A percentile compares a stretch with the other conserved stretches of the same genome.
phyloP scores from a whole-genome alignment of 2,329 filamentous ascomycete genomes.

The Byssochlamys sp. region DNA sequence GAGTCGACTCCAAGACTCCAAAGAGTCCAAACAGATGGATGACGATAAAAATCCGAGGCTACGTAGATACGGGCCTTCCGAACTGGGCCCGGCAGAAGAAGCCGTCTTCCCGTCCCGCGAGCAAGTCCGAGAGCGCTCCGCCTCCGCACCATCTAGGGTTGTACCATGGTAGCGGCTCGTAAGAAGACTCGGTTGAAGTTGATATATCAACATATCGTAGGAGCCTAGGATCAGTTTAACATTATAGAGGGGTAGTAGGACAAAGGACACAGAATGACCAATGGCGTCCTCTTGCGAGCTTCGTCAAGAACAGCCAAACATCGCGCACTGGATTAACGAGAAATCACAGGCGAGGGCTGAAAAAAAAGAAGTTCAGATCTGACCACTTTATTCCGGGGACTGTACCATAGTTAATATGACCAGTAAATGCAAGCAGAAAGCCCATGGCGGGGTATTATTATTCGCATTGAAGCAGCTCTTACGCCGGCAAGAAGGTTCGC shows the following conservation, averaged over 20 bases:
- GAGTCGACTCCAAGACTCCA: neutral
- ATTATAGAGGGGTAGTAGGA: neutral
- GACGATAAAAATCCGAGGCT: neutral
- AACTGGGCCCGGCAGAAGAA: neutral
- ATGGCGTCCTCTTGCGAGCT: neutral
- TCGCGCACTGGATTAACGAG: neutral
- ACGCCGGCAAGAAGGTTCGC: neutral
- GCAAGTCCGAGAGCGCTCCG: neutral
- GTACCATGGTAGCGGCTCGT: neutral
- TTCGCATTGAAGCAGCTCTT: neutral
- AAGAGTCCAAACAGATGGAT: too few relatives aligned
- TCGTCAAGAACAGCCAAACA: neutral
- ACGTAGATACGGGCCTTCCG: neutral
- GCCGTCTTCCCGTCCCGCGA: neutral
- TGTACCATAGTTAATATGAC: neutral
- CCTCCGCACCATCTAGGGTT: neutral
- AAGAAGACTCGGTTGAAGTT: neutral
- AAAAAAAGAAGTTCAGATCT: neutral
- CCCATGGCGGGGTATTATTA: neutral
- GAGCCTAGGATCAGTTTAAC: neutral
- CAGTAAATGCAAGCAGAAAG: neutral
- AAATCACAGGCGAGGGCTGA: neutral
- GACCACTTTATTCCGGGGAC: neutral
- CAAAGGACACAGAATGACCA: neutral
- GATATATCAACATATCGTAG: neutral